Conservation (phyloP, 2,329 filamentous ascomycete genomes). For the Boeremia lycopersici region DNA sequence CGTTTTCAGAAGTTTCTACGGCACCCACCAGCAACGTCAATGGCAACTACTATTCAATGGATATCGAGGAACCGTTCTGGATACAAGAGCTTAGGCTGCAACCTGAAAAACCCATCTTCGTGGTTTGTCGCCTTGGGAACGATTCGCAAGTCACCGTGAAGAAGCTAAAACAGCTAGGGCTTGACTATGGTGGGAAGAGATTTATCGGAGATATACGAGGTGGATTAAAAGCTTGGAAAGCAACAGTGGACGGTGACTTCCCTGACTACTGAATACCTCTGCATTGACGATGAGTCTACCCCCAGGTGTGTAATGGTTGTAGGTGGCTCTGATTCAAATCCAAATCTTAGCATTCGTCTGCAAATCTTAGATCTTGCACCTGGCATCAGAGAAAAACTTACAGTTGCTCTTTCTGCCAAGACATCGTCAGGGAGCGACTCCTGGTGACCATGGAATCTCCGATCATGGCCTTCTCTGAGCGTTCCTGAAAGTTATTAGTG, state of each 20-base stretch:
- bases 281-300: not conserved
- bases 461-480: no score
- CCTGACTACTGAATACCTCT: conserved; percentile 59
- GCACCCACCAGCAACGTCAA: conserved; percentile 23
- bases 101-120: conserved; percentile 63
- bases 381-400: no score
- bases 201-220: conserved; percentile 74
- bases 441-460: no score
- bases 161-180: conserved; percentile 67
- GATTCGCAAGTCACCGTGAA: conserved; percentile 75
- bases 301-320: no score
- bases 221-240: conserved; percentile 75
- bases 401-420: no score
- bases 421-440: no score
- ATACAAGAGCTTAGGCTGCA: conserved; percentile 32
- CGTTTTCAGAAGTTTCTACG: conserved; percentile 62
- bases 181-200: conserved; percentile 59
- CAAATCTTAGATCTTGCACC: no score
- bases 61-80: conserved; percentile 32
- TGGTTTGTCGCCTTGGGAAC: conserved; percentile 77
- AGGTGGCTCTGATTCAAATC: no score
- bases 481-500: no score
- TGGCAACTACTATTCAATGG: conserved; percentile 9
- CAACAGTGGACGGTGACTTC: conserved; percentile 65
- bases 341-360: no score